Evolutionary conservation across 1,284 basidiomycete genomes (phyloP).

Genomic region (Irpex sp.): DNA sequence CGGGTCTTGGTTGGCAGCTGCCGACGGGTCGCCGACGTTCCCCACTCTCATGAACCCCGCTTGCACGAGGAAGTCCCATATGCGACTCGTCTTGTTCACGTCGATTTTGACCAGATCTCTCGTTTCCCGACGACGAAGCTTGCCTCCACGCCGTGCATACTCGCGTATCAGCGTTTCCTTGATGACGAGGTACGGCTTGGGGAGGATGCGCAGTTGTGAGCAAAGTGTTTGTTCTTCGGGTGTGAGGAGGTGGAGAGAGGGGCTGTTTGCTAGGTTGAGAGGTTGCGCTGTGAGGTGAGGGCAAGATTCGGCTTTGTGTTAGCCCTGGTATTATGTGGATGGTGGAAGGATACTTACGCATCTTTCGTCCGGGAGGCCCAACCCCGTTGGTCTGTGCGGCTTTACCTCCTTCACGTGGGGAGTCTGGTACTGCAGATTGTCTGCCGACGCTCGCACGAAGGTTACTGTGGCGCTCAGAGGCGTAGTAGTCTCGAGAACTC

Average conservation of each 20-base stretch:
- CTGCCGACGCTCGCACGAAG: slow-evolving; percentile 41
- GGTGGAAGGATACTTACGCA: slow-evolving; percentile 34
- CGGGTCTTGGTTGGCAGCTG: slow-evolving; percentile 4
- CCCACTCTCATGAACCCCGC: slow-evolving; percentile 55
- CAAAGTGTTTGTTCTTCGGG: slow-evolving; percentile 85
- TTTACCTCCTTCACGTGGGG: slow-evolving; percentile 45
- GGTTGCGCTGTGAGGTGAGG: slow-evolving; percentile 52
- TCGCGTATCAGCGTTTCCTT: slow-evolving; percentile 91
- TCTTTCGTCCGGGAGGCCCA: slow-evolving; percentile 38
- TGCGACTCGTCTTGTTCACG: slow-evolving; percentile 84
- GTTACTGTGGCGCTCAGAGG: slow-evolving; percentile 42
- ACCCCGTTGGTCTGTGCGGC: slow-evolving; percentile 23
- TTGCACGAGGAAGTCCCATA: slow-evolving; percentile 86
- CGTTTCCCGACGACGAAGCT: slow-evolving; percentile 79
- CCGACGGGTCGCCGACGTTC: slow-evolving; percentile 13
- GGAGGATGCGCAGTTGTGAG: slow-evolving; percentile 81
- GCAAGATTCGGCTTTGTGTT: too few relatives aligned
- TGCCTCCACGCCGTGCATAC: slow-evolving; percentile 84
- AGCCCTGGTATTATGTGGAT: too few relatives aligned
- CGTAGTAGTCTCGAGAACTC: slow-evolving; percentile 48
- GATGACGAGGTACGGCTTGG: slow-evolving; percentile 88
- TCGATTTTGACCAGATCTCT: slow-evolving; percentile 88
- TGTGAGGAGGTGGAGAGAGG: slow-evolving; percentile 82
- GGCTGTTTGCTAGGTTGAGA: slow-evolving; percentile 82
- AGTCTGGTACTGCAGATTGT: slow-evolving; percentile 53